Evolutionary conservation across 2,329 filamentous ascomycete species (phyloP), one percentile per base, ranked within the genome.

Genomic region (Acrocalymma vagum): DNA sequence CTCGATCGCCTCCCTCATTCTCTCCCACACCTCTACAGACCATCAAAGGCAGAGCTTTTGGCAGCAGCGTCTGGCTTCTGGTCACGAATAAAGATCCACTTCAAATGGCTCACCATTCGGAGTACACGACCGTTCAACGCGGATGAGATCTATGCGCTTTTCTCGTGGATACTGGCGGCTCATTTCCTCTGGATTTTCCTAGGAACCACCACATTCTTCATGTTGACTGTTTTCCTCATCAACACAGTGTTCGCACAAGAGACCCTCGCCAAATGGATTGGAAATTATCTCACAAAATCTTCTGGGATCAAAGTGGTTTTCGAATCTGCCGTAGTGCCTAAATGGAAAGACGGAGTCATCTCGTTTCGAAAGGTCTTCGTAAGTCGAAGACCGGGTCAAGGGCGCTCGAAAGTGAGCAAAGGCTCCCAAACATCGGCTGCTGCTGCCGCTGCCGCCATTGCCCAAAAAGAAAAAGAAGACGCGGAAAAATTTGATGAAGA

Each of bases 221-320:
- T 93, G 5, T 76, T 97, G 39, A 74, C 93, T 13, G 95, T 99
- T 38, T 82, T 96, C 53, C 83, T 89, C 7, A 90, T 97, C 62
- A 99, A 99, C 69, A 97, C 93, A 0, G 91, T 97, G 21, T 88
- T 97, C 72, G 94, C 94, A 3, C 94, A 99, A 78, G 94, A 99
- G 83, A 95, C 90, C 4, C 77, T 99, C 20, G 94, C 93, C 15
- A 83, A 88, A 60, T 95, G 90, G 88, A 83, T 97, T 32, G 94
- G 94, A 11, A 95, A 96, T 69, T 96, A 97, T 70, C 77, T 99
- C 17, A 99, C 94, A 3, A 85, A 93, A 63, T 96, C 92, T 13
- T 94, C 92, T 7, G 94, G 94, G 5, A 78, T 97, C 31, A 94
- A 91, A 25, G 89, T 99, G 21, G 87, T 99, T 38, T 99, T 99